Percentiles rank a stretch among this genome's conserved stretches.
These are phyloP conservation scores for Trichosanthes cucumerina DNA, from an alignment of 306 rosid species.

Conservation along the genomic window DNA sequence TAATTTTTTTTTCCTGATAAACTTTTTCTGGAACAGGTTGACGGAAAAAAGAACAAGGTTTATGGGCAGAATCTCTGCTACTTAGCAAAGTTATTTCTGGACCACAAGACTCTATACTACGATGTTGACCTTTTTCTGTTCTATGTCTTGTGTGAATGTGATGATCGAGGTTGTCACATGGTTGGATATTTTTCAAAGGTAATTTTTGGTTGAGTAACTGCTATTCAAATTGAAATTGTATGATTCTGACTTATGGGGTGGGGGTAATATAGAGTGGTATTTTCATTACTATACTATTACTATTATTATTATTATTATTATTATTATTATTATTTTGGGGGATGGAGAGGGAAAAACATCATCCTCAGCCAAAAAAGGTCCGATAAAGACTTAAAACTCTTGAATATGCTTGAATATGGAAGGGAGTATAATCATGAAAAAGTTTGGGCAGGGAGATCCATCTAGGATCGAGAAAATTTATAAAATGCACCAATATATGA, in stretches of 20 bases:
- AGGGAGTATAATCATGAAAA: neutral
- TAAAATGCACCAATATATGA: neutral
- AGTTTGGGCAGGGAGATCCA: neutral
- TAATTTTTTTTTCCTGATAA: neutral
- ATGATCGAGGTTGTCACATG: constrained; percentile 99
- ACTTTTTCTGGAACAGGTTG: constrained; percentile 57
- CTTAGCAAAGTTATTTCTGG: constrained; percentile 93
- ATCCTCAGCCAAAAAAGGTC: no score
- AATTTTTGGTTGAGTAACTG: constrained; percentile 1
- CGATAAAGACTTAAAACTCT: neutral
- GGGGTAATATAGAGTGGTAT: neutral
- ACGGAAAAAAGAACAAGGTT: constrained; percentile 97
- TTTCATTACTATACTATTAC: neutral
- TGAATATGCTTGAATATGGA: neutral
- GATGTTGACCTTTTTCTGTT: constrained; percentile 96
- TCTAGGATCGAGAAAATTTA: neutral
- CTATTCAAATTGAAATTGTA: neutral
- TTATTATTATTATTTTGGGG: neutral
- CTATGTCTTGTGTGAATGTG: constrained; percentile 90
- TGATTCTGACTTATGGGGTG: neutral
- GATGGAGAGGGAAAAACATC: neutral
- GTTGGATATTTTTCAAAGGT: constrained; percentile 99
- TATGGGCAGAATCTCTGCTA: constrained; percentile 99
- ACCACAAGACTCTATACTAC: constrained; percentile 97
- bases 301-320: no score